Conservation (phyloP, 2,329 filamentous ascomycete genomes). For the Paraphoma chrysanthemicola region DNA sequence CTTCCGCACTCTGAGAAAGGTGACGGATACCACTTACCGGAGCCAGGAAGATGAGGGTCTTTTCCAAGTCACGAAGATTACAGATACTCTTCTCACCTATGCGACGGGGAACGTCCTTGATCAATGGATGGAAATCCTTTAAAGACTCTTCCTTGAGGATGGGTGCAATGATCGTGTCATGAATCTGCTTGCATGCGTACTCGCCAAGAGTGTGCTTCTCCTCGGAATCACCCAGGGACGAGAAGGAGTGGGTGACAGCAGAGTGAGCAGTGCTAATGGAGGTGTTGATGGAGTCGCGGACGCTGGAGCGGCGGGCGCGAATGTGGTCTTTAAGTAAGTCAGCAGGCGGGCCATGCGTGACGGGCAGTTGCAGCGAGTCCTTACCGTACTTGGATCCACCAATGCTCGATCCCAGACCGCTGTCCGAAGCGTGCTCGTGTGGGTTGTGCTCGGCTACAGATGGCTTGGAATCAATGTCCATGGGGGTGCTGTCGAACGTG, state of each 20-base stretch:
- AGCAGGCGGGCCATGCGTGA: constrained; percentile 28
- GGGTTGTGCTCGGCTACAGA: constrained; percentile 43
- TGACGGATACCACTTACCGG: constrained; percentile 77
- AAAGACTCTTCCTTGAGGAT: constrained; percentile 75
- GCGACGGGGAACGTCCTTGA: constrained; percentile 78
- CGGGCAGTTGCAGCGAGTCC: constrained; percentile 23
- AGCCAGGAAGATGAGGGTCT: constrained; percentile 88
- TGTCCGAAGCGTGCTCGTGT: constrained; percentile 80
- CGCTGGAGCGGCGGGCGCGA: constrained; percentile 34
- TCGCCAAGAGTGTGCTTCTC: constrained; percentile 68
- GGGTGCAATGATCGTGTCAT: constrained; percentile 77
- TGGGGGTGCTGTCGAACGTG: constrained; percentile 41
- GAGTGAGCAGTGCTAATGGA: constrained; percentile 46
- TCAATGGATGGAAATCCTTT: constrained; percentile 80
- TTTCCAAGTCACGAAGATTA: constrained; percentile 92
- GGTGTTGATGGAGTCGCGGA: constrained; percentile 46
- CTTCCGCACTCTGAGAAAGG: constrained; percentile 67
- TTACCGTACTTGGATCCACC: constrained; percentile 60
- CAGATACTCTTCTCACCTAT: constrained; percentile 86
- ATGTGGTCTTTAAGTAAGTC: constrained; percentile 46
- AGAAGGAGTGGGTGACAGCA: constrained; percentile 55
- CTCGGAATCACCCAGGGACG: constrained; percentile 43
- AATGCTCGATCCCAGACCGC: constrained; percentile 85
- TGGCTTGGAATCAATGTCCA: constrained; percentile 53
- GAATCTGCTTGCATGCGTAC: constrained; percentile 77